A percentile compares a stretch with the other conserved stretches of the same genome.
Conservation (phyloP, 371 early-diverging fungal genomes). For the Chytridiales sp. region DNA sequence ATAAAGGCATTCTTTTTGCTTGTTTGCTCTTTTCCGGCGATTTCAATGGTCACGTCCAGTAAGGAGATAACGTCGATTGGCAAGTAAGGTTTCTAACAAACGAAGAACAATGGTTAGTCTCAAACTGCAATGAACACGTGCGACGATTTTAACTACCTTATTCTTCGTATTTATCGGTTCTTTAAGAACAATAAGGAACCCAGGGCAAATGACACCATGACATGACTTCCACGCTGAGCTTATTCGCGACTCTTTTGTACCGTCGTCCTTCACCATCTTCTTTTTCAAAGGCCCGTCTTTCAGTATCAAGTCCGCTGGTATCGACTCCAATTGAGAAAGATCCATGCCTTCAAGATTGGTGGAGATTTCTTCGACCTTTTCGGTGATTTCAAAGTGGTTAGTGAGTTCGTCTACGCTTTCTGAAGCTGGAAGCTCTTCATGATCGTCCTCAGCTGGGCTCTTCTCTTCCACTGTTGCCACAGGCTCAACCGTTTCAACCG, state of each 20-base stretch:
- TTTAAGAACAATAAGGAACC: slow-evolving; percentile 48
- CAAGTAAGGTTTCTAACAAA: slow-evolving; percentile 20
- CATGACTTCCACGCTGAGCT: slow-evolving; percentile 39
- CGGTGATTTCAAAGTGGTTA: not conserved
- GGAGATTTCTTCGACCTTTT: slow-evolving; percentile 4
- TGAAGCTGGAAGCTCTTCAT: slow-evolving; percentile 1
- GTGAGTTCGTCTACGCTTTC: not conserved
- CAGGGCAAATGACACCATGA: slow-evolving; percentile 45
- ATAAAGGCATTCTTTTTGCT: slow-evolving; percentile 43
- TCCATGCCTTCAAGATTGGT: slow-evolving; percentile 22
- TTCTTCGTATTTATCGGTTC: slow-evolving; percentile 35
- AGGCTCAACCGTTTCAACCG: not conserved
- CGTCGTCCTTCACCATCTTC: slow-evolving; percentile 37
- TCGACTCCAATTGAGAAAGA: slow-evolving; percentile 28
- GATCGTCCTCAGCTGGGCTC: slow-evolving; percentile 1
- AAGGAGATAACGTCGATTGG: slow-evolving; percentile 40
- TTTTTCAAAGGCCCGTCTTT: slow-evolving; percentile 41
- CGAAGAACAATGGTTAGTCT: not conserved
- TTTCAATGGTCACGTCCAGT: slow-evolving; percentile 23
- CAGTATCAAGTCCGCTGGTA: slow-evolving; percentile 48
- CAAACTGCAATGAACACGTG: not conserved
- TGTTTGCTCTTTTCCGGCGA: slow-evolving; percentile 35
- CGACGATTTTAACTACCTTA: slow-evolving; percentile 21
- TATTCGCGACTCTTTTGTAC: slow-evolving; percentile 27
- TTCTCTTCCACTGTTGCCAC: not conserved